Evolutionary conservation across 148 eudicot species (phyloP).

Genomic region (Silene uniflora): DNA sequence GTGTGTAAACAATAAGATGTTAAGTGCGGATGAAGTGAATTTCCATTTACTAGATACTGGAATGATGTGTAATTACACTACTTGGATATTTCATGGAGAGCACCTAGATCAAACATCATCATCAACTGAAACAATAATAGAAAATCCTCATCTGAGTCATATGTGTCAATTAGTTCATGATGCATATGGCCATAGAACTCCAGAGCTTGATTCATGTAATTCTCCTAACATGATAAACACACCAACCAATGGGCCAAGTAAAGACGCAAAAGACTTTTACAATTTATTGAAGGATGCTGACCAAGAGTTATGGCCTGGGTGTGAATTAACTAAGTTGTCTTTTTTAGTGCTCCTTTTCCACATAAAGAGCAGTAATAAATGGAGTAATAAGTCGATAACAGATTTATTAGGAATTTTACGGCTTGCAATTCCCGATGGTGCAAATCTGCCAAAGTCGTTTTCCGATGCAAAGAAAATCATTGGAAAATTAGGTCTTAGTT

Average conservation of each 20-base stretch:
- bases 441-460: not conserved
- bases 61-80: no score
- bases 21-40: no score
- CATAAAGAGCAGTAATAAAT: not conserved
- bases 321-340: not conserved
- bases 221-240: no score
- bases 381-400: not conserved
- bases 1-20: no score
- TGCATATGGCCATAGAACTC: not conserved
- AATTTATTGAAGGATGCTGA: not conserved
- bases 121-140: no score
- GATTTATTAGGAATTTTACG: not conserved
- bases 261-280: not conserved
- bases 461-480: not conserved
- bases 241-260: not conserved
- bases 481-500: constrained; percentile 5
- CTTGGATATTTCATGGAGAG: no score
- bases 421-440: not conserved
- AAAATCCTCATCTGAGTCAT: no score
- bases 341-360: constrained; percentile 3
- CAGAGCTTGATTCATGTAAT: not conserved
- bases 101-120: no score
- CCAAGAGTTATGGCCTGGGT: constrained; percentile 2
- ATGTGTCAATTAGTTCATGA: no score
- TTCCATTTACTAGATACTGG: no score